These are phyloP conservation scores for Penicillium olsonii DNA, from an alignment of 2,329 filamentous ascomycete species.

Conservation along the genomic window DNA sequence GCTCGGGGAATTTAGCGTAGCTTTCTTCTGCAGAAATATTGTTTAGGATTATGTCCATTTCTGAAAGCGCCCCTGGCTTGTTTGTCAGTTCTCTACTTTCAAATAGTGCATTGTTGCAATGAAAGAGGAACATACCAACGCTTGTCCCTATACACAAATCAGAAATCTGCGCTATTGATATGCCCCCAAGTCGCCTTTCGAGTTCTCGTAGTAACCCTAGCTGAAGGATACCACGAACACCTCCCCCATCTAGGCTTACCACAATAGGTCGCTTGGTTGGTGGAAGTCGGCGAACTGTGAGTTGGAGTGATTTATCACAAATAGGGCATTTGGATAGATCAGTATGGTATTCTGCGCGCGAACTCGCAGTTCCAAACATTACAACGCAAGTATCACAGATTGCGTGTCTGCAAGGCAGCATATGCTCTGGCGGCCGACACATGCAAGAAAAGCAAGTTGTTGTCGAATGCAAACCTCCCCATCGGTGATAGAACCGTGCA, in stretches of 20 bases:
- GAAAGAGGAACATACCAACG: slow-evolving; percentile 16
- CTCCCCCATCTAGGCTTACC: slow-evolving; percentile 21
- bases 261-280: slow-evolving; percentile 20
- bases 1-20: too few species aligned
- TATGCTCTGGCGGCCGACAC: not conserved
- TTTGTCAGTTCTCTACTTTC: too few species aligned
- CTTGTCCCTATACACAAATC: slow-evolving; percentile 18
- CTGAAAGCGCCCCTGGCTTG: too few species aligned
- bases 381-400: slow-evolving; percentile 14
- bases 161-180: slow-evolving; percentile 1
- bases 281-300: slow-evolving; percentile 15
- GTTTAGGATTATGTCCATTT: slow-evolving; percentile 1
- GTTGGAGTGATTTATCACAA: not conserved
- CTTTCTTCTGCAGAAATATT: too few species aligned
- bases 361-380: slow-evolving; percentile 11
- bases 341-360: slow-evolving; percentile 7
- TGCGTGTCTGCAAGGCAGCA: not conserved
- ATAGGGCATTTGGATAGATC: slow-evolving; percentile 10
- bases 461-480: not conserved
- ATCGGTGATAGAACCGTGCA: not conserved
- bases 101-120: not conserved
- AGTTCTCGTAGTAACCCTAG: slow-evolving; percentile 17
- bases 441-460: not conserved
- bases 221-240: slow-evolving; percentile 19
- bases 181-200: slow-evolving; percentile 15